Base-by-base conservation (phyloP, 352 stramenopile genomes). In the Lagenidium sp. region DNA sequence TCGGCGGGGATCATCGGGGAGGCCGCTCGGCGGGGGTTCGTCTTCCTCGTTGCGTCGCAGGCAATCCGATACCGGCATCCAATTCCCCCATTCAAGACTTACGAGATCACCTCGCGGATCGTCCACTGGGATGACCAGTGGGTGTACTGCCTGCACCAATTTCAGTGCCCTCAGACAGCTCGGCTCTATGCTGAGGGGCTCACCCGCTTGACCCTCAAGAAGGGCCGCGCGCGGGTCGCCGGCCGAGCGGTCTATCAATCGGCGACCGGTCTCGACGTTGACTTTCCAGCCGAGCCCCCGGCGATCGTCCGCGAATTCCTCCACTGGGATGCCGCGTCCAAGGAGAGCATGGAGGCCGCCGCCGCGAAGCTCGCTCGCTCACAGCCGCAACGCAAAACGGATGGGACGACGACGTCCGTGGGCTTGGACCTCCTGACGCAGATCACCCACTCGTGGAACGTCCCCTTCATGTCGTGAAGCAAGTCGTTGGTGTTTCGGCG, bases 41-140 rank as follows among this genome's bases (percentile, higher is more conserved):
- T 74, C 55, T 84, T 87, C 36, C 64, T 87, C 15, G 74, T 85
- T 32, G 75, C 66, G 0, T 87, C 75, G 30, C 75, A 87, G 42
- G 68, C 58, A 16, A 67, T 87, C 30, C 75, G 71, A 20, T 64
- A 80, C 43, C 75, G 68, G 53, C 63, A 76, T 35, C 57, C 68
- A 45, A 82, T 86, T 41, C 44, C 48, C 23, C 57, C 68, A 19
- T 62, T 74, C 20, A 66, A 79, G 47, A 57, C 56, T 21, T 83
- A 68, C 40, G 75, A 87, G 43, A 55, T 87, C 22, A 68, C 85
- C 58, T 79, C 68, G 24, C 69, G 68, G 39, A 83, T 75, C 34
- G 60, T 83, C 29, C 79, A 82, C 45, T 85, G 71, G 71, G 68
- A 83, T 47, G 68, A 82, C 57, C 56, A 70, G 45, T 87, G 75